Evolutionary conservation across 495 filamentous ascomycete genomes (phyloP), one percentile per base, ranked within the genome.

Genomic region (Hypomontagnella submonticulosa): DNA sequence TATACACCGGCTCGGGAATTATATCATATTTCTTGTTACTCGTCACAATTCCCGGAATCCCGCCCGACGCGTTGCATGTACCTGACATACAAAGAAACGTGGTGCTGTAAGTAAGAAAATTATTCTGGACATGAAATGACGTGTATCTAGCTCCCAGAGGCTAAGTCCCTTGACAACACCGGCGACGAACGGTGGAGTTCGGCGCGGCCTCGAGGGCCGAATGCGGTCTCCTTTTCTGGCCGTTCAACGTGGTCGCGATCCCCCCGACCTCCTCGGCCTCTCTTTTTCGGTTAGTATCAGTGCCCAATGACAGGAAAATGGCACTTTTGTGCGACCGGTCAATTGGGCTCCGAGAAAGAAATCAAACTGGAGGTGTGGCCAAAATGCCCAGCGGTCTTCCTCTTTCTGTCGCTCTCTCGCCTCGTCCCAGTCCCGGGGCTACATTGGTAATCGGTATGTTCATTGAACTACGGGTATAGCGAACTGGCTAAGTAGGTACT

Each of bases 301-400:
- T 70, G 66, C 66, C 66, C 66, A 70, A 70, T 70, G 66, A 49
- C 60, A 69, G 51, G 54, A 61, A n/a, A 61, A 23, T 57, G 32
- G 20, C 51, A 27, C 37, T 38, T 65, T 50, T 48, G 61, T 66
- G 53, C 51, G 20, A 70, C 61, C 61, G 66, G 61, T 53, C 66
- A 62, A 70, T 70, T 70, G 66, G 66, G 66, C 66, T 58, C 52
- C 52, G 52, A 70, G 41, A n/a, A n/a, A 44, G 27, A 6, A 27
- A 27, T 27, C 23, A 20, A 10, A 33, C 34, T 34, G 38, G 43
- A 47, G 59, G 53, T 55, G 66, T 61, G 56, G 51, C 56, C 61
- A 53, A 46, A 38, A 4, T 42, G 36, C 54, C 60, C 48, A 63
- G 15, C 8, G n/a, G 15, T 27, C 19, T 63, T 19, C 18, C 41